These are phyloP conservation scores for Thymus mandschuricus DNA, from an alignment of 257 asterid species.

Conservation along the genomic window DNA sequence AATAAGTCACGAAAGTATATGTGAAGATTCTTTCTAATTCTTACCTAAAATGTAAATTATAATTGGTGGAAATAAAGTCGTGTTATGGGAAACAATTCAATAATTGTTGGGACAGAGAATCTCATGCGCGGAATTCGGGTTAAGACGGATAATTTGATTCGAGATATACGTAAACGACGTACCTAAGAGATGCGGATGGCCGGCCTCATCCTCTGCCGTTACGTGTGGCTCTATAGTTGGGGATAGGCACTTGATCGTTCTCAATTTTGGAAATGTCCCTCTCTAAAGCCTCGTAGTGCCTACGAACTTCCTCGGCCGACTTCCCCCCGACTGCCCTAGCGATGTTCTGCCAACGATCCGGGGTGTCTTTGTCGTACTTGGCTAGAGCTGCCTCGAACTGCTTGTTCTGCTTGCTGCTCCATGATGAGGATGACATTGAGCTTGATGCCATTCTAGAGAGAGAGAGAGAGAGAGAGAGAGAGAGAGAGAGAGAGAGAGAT, in stretches of 20 bases:
- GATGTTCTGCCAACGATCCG: conserved; percentile 46
- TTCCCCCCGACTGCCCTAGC: conserved; percentile 42
- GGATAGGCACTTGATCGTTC: conserved; percentile 44
- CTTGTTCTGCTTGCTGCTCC: conserved; percentile 49
- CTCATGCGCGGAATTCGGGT: background rate
- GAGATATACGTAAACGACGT: background rate
- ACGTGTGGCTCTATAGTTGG: conserved; percentile 29
- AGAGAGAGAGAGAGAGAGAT: conserved; percentile 1
- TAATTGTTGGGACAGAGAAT: background rate
- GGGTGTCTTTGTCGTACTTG: conserved; percentile 36
- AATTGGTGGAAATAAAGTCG: too few species aligned
- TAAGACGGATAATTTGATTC: background rate
- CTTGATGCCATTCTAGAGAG: conserved; percentile 23
- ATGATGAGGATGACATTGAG: conserved; percentile 33
- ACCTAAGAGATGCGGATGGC: conserved; percentile 15
- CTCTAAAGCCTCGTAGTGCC: conserved; percentile 43
- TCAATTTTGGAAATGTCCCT: conserved; percentile 42
- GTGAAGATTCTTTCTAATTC: too few species aligned
- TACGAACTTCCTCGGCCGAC: conserved; percentile 42
- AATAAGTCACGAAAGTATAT: too few species aligned
- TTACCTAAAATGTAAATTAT: too few species aligned
- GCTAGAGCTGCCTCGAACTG: conserved; percentile 47
- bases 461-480: conserved; percentile 2
- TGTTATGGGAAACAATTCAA: too few species aligned
- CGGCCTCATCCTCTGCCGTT: conserved; percentile 10